Evolutionary conservation across 148 eudicot genomes (phyloP).

Genomic region (Mesembryanthemum crystallinum): DNA sequence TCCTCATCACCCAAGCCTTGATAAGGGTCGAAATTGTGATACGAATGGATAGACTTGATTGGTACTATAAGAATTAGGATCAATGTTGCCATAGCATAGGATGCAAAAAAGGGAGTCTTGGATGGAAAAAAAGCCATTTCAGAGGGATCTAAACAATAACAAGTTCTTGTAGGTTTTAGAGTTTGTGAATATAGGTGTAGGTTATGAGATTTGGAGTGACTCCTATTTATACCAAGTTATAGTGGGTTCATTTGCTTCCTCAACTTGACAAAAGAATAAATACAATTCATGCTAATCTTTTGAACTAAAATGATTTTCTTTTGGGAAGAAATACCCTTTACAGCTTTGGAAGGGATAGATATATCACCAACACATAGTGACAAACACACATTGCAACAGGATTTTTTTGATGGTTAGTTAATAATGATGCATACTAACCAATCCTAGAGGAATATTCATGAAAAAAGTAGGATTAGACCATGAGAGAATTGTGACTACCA

Average conservation of each 20-base stretch:
- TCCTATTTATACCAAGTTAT: not conserved
- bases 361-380: too few relatives aligned
- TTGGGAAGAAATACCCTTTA: not conserved
- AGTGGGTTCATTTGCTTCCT: not conserved
- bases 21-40: not conserved
- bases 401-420: too few relatives aligned
- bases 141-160: not conserved
- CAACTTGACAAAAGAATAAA: not conserved
- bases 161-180: not conserved
- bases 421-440: too few relatives aligned
- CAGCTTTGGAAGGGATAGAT: not conserved
- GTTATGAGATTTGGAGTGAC: not conserved
- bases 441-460: too few relatives aligned
- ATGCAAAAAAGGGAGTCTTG: too few relatives aligned
- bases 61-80: not conserved
- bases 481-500: too few relatives aligned
- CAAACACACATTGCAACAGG: too few relatives aligned
- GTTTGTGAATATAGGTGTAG: too few relatives aligned
- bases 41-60: not conserved
- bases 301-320: not conserved
- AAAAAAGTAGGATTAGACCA: too few relatives aligned
- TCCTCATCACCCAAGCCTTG: not conserved
- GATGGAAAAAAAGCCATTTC: conserved; percentile 15
- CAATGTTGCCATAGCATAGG: not conserved
- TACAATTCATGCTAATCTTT: not conserved